phyloP scores from a whole-genome alignment of 208 protist genomes.

The Acanthamoeba sp. region DNA sequence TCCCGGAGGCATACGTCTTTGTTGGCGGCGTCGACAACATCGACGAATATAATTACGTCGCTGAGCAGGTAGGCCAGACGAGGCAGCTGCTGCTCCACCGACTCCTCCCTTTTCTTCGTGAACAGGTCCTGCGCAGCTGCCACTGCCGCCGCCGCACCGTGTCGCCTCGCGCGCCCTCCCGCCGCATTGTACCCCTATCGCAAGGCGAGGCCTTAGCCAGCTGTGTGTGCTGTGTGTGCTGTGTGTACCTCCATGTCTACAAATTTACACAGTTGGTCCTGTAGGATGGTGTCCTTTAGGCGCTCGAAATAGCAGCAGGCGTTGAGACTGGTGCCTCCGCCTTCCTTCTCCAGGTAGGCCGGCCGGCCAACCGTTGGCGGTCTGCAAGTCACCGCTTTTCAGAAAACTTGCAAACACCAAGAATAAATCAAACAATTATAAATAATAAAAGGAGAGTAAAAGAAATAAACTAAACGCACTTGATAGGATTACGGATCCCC shows the following conservation, averaged over 20 bases:
- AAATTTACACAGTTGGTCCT: slow-evolving; percentile 35
- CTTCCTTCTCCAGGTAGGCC: slow-evolving; percentile 51
- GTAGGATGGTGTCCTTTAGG: slow-evolving; percentile 35
- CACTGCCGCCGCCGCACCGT: slow-evolving; percentile 17
- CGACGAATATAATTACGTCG: slow-evolving; percentile 57
- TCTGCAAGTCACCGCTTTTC: not conserved
- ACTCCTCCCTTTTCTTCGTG: slow-evolving; percentile 48
- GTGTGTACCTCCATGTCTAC: slow-evolving; percentile 45
- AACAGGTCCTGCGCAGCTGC: slow-evolving; percentile 35
- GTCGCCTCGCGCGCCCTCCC: not conserved
- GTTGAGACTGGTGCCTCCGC: slow-evolving; percentile 37
- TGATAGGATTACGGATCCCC: not conserved
- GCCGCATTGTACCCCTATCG: slow-evolving; percentile 25
- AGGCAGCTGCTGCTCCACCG: slow-evolving; percentile 44
- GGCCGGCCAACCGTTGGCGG: slow-evolving; percentile 22
- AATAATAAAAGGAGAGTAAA: no score
- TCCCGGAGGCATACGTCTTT: not conserved
- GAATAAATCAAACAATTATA: no score
- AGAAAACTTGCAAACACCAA: no score
- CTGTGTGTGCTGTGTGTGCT: no score
- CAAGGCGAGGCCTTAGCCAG: not conserved
- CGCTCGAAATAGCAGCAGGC: slow-evolving; percentile 43
- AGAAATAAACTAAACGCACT: not conserved
- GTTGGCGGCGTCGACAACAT: slow-evolving; percentile 41
- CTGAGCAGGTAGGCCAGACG: slow-evolving; percentile 39